Percentiles rank a stretch among this genome's conserved stretches.
Conservation (phyloP, 2,329 filamentous ascomycete genomes). For the Chrysoporthe cubensis region DNA sequence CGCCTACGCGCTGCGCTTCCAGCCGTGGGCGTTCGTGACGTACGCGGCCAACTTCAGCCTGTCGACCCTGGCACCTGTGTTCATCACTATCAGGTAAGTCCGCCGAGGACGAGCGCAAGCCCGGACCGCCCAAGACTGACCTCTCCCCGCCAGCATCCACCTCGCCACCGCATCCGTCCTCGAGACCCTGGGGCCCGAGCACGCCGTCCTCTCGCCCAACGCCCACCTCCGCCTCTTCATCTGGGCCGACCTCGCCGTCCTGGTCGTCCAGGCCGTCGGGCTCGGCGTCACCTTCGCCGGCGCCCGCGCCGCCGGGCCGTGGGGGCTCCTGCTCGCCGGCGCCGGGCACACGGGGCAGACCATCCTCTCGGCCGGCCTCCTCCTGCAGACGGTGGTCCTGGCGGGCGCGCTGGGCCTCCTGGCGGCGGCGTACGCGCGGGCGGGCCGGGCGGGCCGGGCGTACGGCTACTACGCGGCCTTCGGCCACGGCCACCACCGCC, state of each 20-base stretch:
- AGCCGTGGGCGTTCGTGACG: constrained; percentile 19
- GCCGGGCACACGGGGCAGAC: constrained; percentile 20
- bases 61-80: constrained; percentile 36
- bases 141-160: constrained; percentile 35
- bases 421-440: constrained; percentile 32
- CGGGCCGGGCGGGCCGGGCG: constrained; percentile 31
- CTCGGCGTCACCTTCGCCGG: constrained; percentile 36
- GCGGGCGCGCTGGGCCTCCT: constrained; percentile 34
- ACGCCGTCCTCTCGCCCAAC: constrained; percentile 35
- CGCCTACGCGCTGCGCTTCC: constrained; percentile 21
- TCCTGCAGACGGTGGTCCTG: constrained; percentile 35
- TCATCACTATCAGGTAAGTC: constrained; percentile 36
- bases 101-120: too few species aligned
- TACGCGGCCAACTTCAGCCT: constrained; percentile 24
- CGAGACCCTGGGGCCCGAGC: constrained; percentile 35
- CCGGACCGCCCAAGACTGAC: background rate
- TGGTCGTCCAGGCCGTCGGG: constrained; percentile 36
- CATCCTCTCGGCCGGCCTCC: constrained; percentile 35
- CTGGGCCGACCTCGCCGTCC: constrained; percentile 34
- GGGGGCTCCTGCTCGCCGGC: constrained; percentile 18
- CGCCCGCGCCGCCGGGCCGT: constrained; percentile 28
- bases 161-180: constrained; percentile 34
- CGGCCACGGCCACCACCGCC: constrained; percentile 25
- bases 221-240: constrained; percentile 35
- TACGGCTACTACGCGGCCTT: constrained; percentile 38